Conservation (phyloP, 139 green algal species). For the Auxenochlorella pyrenoidosa region DNA sequence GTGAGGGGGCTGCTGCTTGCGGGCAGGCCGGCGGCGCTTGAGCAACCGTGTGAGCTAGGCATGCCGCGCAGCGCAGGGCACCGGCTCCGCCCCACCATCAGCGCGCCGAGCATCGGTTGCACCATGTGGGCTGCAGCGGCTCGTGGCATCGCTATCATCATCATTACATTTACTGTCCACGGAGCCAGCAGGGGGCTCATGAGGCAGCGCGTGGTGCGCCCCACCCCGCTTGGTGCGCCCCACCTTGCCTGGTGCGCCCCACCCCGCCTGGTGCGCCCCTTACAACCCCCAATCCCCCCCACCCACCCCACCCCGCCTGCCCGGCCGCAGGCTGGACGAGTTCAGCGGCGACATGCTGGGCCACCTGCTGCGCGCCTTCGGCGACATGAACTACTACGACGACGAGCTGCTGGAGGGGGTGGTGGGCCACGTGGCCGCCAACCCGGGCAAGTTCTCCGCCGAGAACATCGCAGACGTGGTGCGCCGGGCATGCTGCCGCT, state of each 20-base stretch:
- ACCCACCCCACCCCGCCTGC: too few species aligned
- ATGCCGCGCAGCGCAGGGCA: too few species aligned
- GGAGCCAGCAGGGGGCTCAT: too few species aligned
- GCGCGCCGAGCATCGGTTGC: too few species aligned
- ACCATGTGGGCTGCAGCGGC: too few species aligned
- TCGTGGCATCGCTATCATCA: too few species aligned
- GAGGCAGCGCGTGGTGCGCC: too few species aligned
- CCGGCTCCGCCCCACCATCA: background rate
- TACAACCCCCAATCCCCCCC: too few species aligned
- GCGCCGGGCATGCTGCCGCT: background rate
- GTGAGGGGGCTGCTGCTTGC: background rate
- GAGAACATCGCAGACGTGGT: slow-evolving; percentile 56
- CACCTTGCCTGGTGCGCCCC: too few species aligned
- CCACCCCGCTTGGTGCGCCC: too few species aligned
- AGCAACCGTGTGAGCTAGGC: background rate
- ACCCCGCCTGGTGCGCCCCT: too few species aligned
- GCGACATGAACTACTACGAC: slow-evolving; percentile 47
- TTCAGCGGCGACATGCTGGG: slow-evolving; percentile 48
- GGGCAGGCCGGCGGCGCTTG: background rate
- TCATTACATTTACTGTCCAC: too few species aligned
- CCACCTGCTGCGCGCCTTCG: slow-evolving; percentile 47
- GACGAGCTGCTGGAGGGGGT: slow-evolving; percentile 38
- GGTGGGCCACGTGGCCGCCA: slow-evolving; percentile 27
- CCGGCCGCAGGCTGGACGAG: slow-evolving; percentile 19
- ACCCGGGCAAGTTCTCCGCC: slow-evolving; percentile 41